These are phyloP conservation scores for Tilletiopsis washingtonensis DNA, from an alignment of 1,284 basidiomycete genomes.

Conservation along the genomic window DNA sequence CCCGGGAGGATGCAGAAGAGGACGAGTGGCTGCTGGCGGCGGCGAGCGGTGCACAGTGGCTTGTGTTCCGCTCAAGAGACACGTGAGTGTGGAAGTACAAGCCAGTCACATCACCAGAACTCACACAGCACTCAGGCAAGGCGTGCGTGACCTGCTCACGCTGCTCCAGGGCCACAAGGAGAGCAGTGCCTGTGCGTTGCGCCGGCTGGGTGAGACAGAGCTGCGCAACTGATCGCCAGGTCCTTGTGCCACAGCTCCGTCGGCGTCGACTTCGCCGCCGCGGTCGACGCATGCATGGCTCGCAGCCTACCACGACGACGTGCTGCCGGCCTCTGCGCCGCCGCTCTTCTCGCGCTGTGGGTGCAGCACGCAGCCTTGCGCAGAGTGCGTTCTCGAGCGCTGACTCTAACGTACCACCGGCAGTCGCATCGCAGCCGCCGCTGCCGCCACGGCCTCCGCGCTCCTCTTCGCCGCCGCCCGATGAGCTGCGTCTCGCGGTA, in stretches of 20 bases:
- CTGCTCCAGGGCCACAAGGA: neutral
- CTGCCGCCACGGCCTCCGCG: neutral
- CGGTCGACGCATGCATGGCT: neutral
- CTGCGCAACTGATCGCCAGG: neutral
- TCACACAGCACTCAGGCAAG: neutral
- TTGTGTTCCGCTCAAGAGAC: too few species aligned
- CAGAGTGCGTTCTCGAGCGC: neutral
- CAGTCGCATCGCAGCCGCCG: neutral
- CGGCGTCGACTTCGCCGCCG: neutral
- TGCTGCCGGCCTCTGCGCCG: neutral
- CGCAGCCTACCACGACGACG: neutral
- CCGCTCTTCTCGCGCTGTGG: conserved; percentile 9
- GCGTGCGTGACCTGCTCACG: neutral
- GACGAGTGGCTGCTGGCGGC: too few species aligned
- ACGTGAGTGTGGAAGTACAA: too few species aligned
- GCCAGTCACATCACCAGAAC: too few species aligned
- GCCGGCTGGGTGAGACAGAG: neutral
- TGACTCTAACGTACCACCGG: neutral
- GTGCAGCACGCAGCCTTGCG: neutral
- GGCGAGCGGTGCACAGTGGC: too few species aligned
- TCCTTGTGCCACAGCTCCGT: neutral
- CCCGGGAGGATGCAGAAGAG: too few species aligned
- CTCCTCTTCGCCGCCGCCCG: conserved; percentile 1
- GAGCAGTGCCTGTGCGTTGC: neutral
- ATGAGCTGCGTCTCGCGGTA: conserved; percentile 6